Base-by-base conservation (phyloP, 257 asterid species). In the Primulina eburnea region DNA sequence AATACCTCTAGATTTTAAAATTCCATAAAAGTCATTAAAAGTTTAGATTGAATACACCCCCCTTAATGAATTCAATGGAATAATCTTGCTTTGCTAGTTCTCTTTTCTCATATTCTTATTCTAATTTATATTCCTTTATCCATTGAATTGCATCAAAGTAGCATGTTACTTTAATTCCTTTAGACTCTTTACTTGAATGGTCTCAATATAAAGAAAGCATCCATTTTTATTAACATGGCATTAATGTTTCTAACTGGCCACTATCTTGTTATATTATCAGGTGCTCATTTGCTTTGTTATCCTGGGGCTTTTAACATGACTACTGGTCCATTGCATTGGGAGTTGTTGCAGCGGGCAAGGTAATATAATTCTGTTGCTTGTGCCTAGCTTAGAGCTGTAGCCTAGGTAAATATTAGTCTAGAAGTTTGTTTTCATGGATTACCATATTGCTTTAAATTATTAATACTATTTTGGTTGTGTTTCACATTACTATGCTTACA, bases 221-320 rank as follows among this genome's bases (percentile, higher is more conserved):
- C 43, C 21, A 33, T 62, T 68, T 11, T 58, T 59, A 6, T 72
- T 29, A 60, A 30, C 33, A 43, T 64, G 73, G 38, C 74, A 52
- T 70, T 64, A 34, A 33, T 60, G 60, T 76, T 71, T 65, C 65
- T 80, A 55, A 78, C 35, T 58, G 24, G 75, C 47, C 59, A 32
- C 10, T 67, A 47, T 79, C 62, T 67, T 73, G 26, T 66, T 37
- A 71, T 35, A 62, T 65, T 72, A 62, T 55, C 81, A 90, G 97
- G 96, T 68, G 97, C 94, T 73, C 97, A 90, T 83, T 79, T 90
- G 88, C 80, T 90, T 61, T 88, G 97, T 78, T 88, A 87, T 78
- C 97, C 97, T 67, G 97, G 96, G 72, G 96, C 96, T 71, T 90
- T 90, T 81, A 90, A 90, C 90, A 90, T 88, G 97, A 88, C 97